These are phyloP conservation scores for Amylocystis lapponica DNA, from an alignment of 768 basidiomycete species.

Conservation along the genomic window DNA sequence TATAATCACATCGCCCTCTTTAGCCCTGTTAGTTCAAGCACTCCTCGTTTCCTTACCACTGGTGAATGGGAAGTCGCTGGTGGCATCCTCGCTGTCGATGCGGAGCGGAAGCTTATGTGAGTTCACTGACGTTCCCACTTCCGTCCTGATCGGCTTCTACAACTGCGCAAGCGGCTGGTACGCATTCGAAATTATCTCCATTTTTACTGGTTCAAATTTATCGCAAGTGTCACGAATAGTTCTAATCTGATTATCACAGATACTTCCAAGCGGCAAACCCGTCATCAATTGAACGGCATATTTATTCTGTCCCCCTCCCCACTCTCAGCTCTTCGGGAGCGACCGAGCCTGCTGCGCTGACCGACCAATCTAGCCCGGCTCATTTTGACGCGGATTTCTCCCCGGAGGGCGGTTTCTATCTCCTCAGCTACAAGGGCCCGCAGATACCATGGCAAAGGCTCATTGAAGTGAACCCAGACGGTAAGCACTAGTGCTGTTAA, in stretches of 20 bases:
- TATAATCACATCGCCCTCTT: conserved; percentile 93
- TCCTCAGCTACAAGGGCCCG: conserved; percentile 76
- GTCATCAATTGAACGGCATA: conserved; percentile 73
- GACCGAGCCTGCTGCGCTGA: conserved; percentile 33
- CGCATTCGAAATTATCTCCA: neutral
- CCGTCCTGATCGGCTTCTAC: too few species aligned
- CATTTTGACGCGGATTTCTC: conserved; percentile 74
- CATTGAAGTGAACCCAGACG: conserved; percentile 43
- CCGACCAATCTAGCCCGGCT: conserved; percentile 44
- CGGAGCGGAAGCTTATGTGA: conserved; percentile 63
- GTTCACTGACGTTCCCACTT: neutral
- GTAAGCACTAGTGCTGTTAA: conserved; percentile 24
- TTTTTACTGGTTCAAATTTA: conserved; percentile 4
- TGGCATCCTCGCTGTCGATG: conserved; percentile 68
- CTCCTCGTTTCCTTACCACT: conserved; percentile 77
- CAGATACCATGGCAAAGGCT: conserved; percentile 85
- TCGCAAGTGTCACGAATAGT: neutral
- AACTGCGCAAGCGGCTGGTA: neutral
- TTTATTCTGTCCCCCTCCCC: conserved; percentile 79
- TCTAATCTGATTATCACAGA: conserved; percentile 37
- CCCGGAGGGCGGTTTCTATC: conserved; percentile 79
- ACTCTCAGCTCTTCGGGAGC: conserved; percentile 27
- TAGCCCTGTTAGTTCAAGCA: conserved; percentile 61
- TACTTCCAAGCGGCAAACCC: conserved; percentile 88
- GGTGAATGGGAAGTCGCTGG: conserved; percentile 89